Conservation (phyloP, 2,329 filamentous ascomycete genomes). For the Dactylonectria estremocensis region DNA sequence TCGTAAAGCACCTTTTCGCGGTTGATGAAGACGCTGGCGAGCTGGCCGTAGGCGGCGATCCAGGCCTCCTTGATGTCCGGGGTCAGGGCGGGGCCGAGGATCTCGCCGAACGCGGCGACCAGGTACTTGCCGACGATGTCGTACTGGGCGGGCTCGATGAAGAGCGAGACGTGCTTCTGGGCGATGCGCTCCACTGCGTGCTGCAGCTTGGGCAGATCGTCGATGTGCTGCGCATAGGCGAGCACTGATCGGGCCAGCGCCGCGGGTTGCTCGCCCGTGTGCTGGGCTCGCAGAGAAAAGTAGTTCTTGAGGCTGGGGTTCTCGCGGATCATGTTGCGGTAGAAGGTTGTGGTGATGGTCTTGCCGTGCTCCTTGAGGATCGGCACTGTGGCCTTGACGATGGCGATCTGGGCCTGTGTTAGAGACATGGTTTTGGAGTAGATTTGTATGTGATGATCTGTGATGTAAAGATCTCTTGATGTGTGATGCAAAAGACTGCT, state of each 20-base stretch:
- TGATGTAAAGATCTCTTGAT: conserved; percentile 1
- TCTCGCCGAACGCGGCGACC: conserved; percentile 75
- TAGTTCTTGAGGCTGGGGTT: conserved; percentile 77
- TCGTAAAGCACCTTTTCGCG: conserved; percentile 76
- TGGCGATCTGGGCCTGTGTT: conserved; percentile 74
- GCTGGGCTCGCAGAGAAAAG: conserved; percentile 81
- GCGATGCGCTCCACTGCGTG: conserved; percentile 77
- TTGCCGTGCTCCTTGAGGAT: conserved; percentile 78
- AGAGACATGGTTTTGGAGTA: conserved; percentile 61
- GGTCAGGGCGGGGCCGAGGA: conserved; percentile 79
- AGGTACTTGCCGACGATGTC: conserved; percentile 78
- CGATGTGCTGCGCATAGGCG: conserved; percentile 81
- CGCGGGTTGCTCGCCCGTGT: conserved; percentile 76
- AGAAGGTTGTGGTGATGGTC: conserved; percentile 81
- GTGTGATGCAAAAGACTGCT: conserved; percentile 18
- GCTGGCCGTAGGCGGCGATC: conserved; percentile 78
- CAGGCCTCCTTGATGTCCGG: conserved; percentile 78
- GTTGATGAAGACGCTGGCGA: conserved; percentile 79
- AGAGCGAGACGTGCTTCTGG: conserved; percentile 83
- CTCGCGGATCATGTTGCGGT: conserved; percentile 75
- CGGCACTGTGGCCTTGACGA: conserved; percentile 84
- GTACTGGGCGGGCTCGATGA: conserved; percentile 79
- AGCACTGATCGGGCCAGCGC: conserved; percentile 79
- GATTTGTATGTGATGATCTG: not conserved
- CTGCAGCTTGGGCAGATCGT: conserved; percentile 74